Base-by-base conservation (phyloP, 2,329 filamentous ascomycete genomes). In the Pseudogymnoascus sp. region DNA sequence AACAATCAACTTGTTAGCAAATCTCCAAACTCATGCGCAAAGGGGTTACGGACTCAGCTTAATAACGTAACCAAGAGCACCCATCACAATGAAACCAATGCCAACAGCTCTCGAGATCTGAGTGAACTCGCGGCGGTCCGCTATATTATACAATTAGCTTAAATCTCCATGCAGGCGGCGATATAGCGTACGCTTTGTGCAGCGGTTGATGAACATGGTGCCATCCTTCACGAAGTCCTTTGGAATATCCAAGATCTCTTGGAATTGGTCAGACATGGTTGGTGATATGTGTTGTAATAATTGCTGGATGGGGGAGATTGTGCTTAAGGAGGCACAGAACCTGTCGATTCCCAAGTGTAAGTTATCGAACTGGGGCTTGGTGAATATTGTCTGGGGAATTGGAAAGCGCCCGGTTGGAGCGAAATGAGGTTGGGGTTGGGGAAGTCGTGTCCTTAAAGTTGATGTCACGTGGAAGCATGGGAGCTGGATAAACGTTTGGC, bases 211-310 rank as follows among this genome's bases (percentile, higher is more conserved):
- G 70, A 78, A 78, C 63, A 75, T 73, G 25, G 74, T 74, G 62
- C 77, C 77, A 31, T 78, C 76, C 63, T 70, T 74, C 60, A 81
- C 68, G 69, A 82, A 82, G 66, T 81, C 78, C 66, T 74, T 74
- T 28, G 79, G 79, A 71, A 81, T 79, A 64, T 85, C 83, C 68
- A 82, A 76, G 68, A 85, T 74, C 68, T 84, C 82, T 73, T 84
- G 81, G 67, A 84, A 72, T 75, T 84, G 81, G 69, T 85, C 82
- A 67, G 80, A 78, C 77, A 80, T 79, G 67, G 65, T 73, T 65
- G 66, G 59, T 63, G 36, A 56, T 56, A 14, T 56, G 49, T 34
- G 49, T 36, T 34, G 49, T 21, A 18, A 56, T 56, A 1, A 14
- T 21, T 56, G 49, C 49, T 56, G 5, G 28, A 34, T n/a, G 43